Conservation (phyloP, 345 rosid species). For the Heritiera littoralis region DNA sequence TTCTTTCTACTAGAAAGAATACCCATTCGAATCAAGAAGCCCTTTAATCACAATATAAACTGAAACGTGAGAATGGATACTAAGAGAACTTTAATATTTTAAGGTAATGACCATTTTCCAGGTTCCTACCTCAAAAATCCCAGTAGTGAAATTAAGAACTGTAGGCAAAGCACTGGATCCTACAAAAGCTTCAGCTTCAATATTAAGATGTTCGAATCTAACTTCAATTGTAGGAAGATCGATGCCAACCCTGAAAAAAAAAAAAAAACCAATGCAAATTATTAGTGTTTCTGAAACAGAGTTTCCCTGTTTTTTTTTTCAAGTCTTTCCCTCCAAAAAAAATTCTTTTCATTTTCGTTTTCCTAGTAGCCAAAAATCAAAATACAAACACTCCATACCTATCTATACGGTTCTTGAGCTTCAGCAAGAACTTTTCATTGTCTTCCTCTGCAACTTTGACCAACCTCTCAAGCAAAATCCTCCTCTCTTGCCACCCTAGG, state of each 20-base stretch:
- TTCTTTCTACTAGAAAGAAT: constrained; percentile 19
- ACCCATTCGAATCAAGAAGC: background rate
- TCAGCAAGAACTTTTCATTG: constrained; percentile 42
- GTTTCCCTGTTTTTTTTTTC: background rate
- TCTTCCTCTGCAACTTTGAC: constrained; percentile 39
- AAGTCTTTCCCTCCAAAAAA: background rate
- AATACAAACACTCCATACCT: constrained; percentile 13
- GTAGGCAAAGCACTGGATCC: constrained; percentile 55
- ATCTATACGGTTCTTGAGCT: constrained; percentile 39
- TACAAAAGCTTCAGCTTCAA: constrained; percentile 44
- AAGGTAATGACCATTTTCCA: background rate
- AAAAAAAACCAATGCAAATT: background rate
- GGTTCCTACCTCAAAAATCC: constrained; percentile 43
- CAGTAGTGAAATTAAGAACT: constrained; percentile 31
- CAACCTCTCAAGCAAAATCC: constrained; percentile 37
- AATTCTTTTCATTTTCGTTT: background rate
- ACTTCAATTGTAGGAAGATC: constrained; percentile 53
- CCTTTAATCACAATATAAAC: constrained; percentile 7
- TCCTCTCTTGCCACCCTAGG: constrained; percentile 45
- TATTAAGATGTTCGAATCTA: constrained; percentile 46
- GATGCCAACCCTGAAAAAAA: constrained; percentile 49
- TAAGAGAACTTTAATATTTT: background rate
- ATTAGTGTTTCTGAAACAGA: background rate
- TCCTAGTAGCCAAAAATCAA: background rate
- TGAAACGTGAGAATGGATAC: background rate